Conservation (phyloP, 192 early-diverging fungal species). For the Coemansia sp. region DNA sequence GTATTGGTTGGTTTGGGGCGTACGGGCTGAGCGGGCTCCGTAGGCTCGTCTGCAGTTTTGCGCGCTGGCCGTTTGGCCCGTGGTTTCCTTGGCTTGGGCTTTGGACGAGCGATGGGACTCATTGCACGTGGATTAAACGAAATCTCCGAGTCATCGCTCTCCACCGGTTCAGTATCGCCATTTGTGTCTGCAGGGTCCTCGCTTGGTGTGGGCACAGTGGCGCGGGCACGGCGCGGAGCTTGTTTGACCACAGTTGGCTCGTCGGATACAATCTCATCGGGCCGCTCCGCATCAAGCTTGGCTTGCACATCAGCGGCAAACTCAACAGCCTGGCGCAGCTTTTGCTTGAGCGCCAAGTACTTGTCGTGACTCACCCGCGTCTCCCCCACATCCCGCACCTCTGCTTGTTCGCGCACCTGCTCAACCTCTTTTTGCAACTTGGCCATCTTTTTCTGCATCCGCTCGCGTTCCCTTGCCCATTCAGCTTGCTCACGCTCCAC, state of each 20-base stretch:
- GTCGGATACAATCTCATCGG: too few relatives aligned
- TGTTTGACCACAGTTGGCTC: neutral
- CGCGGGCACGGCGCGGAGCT: neutral
- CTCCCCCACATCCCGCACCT: slow-evolving; percentile 52
- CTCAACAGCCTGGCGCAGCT: slow-evolving; percentile 42
- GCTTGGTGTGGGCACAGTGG: too few relatives aligned
- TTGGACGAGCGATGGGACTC: slow-evolving; percentile 6
- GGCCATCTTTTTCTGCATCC: slow-evolving; percentile 33
- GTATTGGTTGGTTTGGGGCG: slow-evolving; percentile 3
- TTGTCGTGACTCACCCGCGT: slow-evolving; percentile 39
- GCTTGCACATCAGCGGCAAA: slow-evolving; percentile 32
- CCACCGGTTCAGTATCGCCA: neutral
- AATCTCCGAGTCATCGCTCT: slow-evolving; percentile 51
- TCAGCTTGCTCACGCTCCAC: slow-evolving; percentile 10
- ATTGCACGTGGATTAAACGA: slow-evolving; percentile 33
- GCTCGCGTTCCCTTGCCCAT: slow-evolving; percentile 47
- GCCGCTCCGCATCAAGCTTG: slow-evolving; percentile 26
- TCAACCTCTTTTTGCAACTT: slow-evolving; percentile 36
- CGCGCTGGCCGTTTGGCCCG: neutral
- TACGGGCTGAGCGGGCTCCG: slow-evolving; percentile 43
- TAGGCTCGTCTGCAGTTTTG: neutral
- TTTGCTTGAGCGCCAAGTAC: slow-evolving; percentile 35
- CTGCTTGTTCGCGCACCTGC: slow-evolving; percentile 32
- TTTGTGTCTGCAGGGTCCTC: neutral
- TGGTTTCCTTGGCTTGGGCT: slow-evolving; percentile 1